A percentile compares a stretch with the other conserved stretches of the same genome.
These are phyloP conservation scores for Penicillium sp. DNA, from an alignment of 2,329 filamentous ascomycete species.

Conservation along the genomic window DNA sequence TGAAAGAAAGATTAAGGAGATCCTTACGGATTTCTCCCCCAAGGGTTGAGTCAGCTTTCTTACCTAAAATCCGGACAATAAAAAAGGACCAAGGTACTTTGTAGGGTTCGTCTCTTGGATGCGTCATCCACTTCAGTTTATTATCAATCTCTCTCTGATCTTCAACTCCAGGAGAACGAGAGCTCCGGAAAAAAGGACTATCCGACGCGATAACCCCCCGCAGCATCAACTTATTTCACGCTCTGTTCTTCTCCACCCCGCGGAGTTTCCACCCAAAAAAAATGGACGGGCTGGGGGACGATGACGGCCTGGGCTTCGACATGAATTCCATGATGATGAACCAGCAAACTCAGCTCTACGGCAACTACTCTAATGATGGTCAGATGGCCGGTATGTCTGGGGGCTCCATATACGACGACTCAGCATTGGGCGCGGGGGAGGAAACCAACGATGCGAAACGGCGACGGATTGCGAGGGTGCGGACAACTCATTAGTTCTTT, in stretches of 20 bases:
- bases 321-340: conserved; percentile 51
- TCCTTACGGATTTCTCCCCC: not conserved
- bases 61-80: not conserved
- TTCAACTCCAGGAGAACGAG: conserved; percentile 5
- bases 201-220: conserved; percentile 18
- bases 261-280: conserved; percentile 13
- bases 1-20: not conserved
- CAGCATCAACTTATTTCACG: conserved; percentile 13
- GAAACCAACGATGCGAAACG: conserved; percentile 76
- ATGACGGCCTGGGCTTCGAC: conserved; percentile 41
- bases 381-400: conserved; percentile 50
- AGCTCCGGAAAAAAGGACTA: conserved; percentile 6
- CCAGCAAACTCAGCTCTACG: conserved; percentile 65
- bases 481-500: conserved; percentile 25
- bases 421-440: conserved; percentile 42
- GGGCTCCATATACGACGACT: conserved; percentile 42
- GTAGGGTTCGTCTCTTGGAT: not conserved
- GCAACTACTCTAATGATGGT: conserved; percentile 56
- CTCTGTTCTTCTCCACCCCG: conserved; percentile 17
- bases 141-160: conserved; percentile 1
- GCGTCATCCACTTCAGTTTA: conserved; percentile 9
- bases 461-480: conserved; percentile 78
- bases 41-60: not conserved
- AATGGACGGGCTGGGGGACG: conserved; percentile 38
- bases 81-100: not conserved